phyloP scores from a whole-genome alignment of 768 basidiomycete species.

The Suillus paluster region DNA sequence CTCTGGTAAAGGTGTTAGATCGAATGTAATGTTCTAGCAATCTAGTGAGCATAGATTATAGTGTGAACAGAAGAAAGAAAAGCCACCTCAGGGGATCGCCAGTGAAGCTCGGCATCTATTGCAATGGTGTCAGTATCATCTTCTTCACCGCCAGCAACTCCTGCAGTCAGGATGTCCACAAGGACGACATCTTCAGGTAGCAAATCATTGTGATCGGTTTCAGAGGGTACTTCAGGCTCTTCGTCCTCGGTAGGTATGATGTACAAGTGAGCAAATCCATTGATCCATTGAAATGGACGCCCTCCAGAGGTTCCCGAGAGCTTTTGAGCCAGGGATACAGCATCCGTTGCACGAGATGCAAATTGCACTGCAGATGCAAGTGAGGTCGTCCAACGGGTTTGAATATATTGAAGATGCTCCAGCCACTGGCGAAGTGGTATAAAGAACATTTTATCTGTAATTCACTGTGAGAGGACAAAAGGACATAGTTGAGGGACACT shows the following conservation, averaged over 20 bases:
- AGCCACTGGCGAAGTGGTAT: conserved; percentile 3
- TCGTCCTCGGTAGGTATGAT: not conserved
- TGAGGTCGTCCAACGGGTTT: conserved; percentile 21
- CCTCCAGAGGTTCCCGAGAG: conserved; percentile 1
- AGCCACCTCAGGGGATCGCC: not conserved
- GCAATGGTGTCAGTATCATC: not conserved
- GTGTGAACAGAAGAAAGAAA: not conserved
- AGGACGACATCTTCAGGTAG: not conserved
- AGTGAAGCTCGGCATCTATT: not conserved
- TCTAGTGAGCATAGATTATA: not conserved
- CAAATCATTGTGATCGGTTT: not conserved
- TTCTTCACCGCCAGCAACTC: not conserved
- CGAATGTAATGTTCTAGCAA: not conserved
- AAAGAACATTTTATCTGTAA: conserved; percentile 4
- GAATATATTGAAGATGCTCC: conserved; percentile 17
- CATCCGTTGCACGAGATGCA: not conserved
- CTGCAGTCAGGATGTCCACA: not conserved
- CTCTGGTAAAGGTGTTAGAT: not conserved
- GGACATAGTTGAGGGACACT: not conserved
- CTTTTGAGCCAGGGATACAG: not conserved
- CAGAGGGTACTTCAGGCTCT: not conserved
- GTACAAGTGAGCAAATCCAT: not conserved
- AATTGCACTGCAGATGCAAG: not conserved
- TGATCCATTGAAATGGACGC: not conserved
- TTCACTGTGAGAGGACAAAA: not conserved